Base-by-base conservation (phyloP, 441 rosid species). In the Daphne laureola region DNA sequence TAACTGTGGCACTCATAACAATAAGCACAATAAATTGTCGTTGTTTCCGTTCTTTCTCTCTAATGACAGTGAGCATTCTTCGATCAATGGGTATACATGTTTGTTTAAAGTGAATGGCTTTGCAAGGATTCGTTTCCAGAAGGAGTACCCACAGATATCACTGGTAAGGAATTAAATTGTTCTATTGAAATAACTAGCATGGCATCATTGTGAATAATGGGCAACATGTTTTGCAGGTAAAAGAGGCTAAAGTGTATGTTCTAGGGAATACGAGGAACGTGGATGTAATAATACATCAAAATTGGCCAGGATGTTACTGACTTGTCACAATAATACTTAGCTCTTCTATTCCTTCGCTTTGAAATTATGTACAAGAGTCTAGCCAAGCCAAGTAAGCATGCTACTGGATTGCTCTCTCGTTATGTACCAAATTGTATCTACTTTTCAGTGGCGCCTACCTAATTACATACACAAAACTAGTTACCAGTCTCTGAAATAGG, bases 31-130 rank as follows among this genome's bases (percentile, higher is more conserved):
- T 16, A 5, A 8, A 13, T 13, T 27, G 17, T 14, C 14, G 1
- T 2, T 31, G 44, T 17, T 26, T 12, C 38, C 57, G 41, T 41
- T 41, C 42, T 25, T 26, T 51, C 27, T 17, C 45, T 15, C 44
- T 17, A 14, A n/a, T 2, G 17, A 17, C 58, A 61, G 64, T 64
- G 96, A 92, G 74, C 90, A 84, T 65, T 43, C 68, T 21, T 53
- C 46, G 40, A 63, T 89, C 62, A 82, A 67, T 63, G 95, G 98
- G 62, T 89, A 73, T 75, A 58, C 70, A 65, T 89, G 97, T 66
- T 80, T 87, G 57, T 82, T 74, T 67, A 58, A 65, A 5, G 73
- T 72, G 52, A 67, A 78, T 48, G 95, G 87, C 50, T 89, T 89
- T 73, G 73, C 86, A 4, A 76, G 82, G 75, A 48, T 84, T 40